A percentile compares a stretch with the other conserved stretches of the same genome.
phyloP scores from a whole-genome alignment of 2,329 filamentous ascomycete species.

The Metarhizium sp. region DNA sequence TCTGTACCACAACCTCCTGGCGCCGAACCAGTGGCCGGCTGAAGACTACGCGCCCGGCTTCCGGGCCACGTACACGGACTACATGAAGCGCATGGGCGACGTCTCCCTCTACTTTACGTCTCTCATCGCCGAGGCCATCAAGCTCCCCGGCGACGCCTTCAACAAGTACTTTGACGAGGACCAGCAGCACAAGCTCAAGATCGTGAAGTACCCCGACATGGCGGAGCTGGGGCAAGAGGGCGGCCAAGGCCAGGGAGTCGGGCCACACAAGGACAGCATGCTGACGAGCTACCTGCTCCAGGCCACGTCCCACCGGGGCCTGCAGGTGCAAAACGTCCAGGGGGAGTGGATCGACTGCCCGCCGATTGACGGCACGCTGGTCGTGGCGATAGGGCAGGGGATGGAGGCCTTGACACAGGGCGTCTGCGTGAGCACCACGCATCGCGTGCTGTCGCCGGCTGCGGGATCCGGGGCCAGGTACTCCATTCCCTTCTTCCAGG shows the following conservation, averaged over 20 bases:
- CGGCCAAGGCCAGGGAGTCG: slow-evolving; percentile 51
- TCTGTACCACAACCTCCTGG: slow-evolving; percentile 64
- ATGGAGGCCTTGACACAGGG: slow-evolving; percentile 78
- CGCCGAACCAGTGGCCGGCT: slow-evolving; percentile 74
- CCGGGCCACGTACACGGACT: slow-evolving; percentile 58
- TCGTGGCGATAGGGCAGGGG: slow-evolving; percentile 81
- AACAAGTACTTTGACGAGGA: slow-evolving; percentile 66
- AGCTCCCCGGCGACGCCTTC: slow-evolving; percentile 60
- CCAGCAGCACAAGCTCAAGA: slow-evolving; percentile 81
- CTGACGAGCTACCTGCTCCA: slow-evolving; percentile 74
- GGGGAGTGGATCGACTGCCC: slow-evolving; percentile 79
- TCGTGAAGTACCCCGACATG: slow-evolving; percentile 76
- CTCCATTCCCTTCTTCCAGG: slow-evolving; percentile 83
- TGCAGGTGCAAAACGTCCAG: slow-evolving; percentile 73
- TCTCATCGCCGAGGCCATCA: slow-evolving; percentile 77
- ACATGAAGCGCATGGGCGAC: slow-evolving; percentile 65
- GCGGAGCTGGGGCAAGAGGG: slow-evolving; percentile 39
- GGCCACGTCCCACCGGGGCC: slow-evolving; percentile 61
- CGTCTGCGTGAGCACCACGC: slow-evolving; percentile 74
- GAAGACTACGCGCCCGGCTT: slow-evolving; percentile 55
- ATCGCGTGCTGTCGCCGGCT: slow-evolving; percentile 67
- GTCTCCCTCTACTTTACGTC: slow-evolving; percentile 68
- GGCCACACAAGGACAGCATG: slow-evolving; percentile 81
- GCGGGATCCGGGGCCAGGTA: slow-evolving; percentile 64
- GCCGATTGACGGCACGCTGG: slow-evolving; percentile 66